A percentile compares a stretch with the other conserved stretches of the same genome.
Conservation (phyloP, 805 yeast genomes). For the Candida methanosorbosa region DNA sequence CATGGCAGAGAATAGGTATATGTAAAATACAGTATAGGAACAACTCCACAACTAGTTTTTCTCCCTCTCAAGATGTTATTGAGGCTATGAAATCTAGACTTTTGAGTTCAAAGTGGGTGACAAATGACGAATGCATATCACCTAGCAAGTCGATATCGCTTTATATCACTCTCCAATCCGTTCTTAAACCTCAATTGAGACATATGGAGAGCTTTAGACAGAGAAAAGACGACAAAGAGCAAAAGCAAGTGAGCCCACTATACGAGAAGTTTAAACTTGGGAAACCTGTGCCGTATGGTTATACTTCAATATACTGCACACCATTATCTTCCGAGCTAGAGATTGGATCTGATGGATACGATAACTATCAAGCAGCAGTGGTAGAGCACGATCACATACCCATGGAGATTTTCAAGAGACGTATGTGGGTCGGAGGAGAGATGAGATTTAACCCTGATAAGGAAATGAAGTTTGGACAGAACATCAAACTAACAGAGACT, state of each 20-base stretch:
- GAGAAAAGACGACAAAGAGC: background rate
- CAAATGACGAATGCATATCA: slow-evolving; percentile 20
- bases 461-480: slow-evolving; percentile 27
- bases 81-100: too few relatives aligned
- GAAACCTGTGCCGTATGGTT: slow-evolving; percentile 36
- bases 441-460: slow-evolving; percentile 30
- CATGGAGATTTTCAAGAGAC: slow-evolving; percentile 34
- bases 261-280: slow-evolving; percentile 12
- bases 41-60: too few relatives aligned
- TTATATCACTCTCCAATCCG: slow-evolving; percentile 19
- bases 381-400: slow-evolving; percentile 1
- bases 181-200: slow-evolving; percentile 4
- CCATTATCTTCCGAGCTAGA: slow-evolving; percentile 39
- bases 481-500: slow-evolving; percentile 43
- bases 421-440: slow-evolving; percentile 79
- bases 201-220: slow-evolving; percentile 8
- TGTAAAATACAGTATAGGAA: too few relatives aligned
- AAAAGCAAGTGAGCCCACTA: background rate
- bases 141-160: slow-evolving; percentile 17
- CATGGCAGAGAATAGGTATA: too few relatives aligned
- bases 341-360: slow-evolving; percentile 72
- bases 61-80: too few relatives aligned
- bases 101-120: slow-evolving; percentile 12
- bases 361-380: slow-evolving; percentile 63
- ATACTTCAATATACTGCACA: slow-evolving; percentile 60